phyloP scores from a whole-genome alignment of 2,329 filamentous ascomycete species.

The Scedosporium dehoogii region DNA sequence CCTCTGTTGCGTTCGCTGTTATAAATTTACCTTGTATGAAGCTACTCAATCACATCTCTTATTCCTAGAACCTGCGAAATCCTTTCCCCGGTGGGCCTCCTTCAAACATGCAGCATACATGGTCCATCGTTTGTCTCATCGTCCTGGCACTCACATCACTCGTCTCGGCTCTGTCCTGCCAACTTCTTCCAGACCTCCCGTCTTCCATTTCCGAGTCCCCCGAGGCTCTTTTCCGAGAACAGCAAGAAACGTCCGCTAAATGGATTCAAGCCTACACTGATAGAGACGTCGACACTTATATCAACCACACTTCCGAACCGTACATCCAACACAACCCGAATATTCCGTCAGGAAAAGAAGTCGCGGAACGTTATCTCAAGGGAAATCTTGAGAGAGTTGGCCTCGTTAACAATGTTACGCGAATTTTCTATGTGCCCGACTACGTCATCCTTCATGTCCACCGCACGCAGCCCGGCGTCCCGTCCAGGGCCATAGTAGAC shows the following conservation, averaged over 20 bases:
- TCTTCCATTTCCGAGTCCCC: background rate
- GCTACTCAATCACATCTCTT: too few species aligned
- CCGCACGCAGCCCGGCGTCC: background rate
- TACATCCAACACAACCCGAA: conserved; percentile 12
- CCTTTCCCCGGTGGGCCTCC: too few species aligned
- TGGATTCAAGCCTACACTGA: background rate
- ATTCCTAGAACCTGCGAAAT: too few species aligned
- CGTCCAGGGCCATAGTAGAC: conserved; percentile 8
- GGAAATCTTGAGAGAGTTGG: background rate
- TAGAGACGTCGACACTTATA: background rate
- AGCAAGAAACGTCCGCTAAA: background rate
- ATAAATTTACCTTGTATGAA: too few species aligned
- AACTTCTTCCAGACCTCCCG: background rate
- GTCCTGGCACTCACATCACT: too few species aligned
- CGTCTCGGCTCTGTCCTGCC: background rate
- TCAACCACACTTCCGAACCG: conserved; percentile 8
- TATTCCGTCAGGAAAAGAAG: conserved; percentile 2
- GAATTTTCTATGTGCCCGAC: background rate
- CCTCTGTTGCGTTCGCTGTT: too few species aligned
- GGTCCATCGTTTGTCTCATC: too few species aligned
- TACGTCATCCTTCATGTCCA: background rate
- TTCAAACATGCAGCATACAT: too few species aligned
- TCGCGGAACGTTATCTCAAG: background rate
- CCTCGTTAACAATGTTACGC: background rate
- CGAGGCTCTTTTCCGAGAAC: background rate